Base-by-base conservation (phyloP, 1,284 basidiomycete species). In the Cryptococcus amylolentus region DNA sequence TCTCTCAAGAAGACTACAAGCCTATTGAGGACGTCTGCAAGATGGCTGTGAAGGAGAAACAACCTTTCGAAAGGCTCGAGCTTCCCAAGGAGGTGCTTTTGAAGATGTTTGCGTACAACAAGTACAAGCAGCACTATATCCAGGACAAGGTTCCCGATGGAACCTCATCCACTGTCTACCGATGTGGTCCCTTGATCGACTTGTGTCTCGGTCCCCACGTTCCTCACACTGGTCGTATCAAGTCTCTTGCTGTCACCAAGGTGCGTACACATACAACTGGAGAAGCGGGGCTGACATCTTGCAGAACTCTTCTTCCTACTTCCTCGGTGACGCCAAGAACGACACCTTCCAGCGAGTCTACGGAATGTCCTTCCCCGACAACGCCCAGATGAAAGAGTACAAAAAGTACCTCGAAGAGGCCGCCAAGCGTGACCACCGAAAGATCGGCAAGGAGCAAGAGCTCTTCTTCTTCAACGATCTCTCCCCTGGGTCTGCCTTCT, bases 51-150 rank as follows among this genome's bases (percentile, higher is more conserved):
- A 98, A 97, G 81, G 94, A 98, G 65, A 96, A 91, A 80, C 96
- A 98, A 79, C 88, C 88, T 75, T 99, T 99, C 67, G 94, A 98
- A 78, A 87, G 96, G 48, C 81, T 98, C 27, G 86, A 94, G 39
- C 86, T 98, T 48, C 85, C 91, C 35, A 99, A 98, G 79, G 91
- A 97, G 78, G 87, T 88, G 42, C 82, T 99, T 6, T 81, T 98
- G 51, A 87, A 98, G 79, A 98, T 99, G 95, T 99, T 99, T 80
- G 82, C 83, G 91, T 99, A 98, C 81, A 99, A 98, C 83, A 96
- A 94, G 78, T 99, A 97, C 82, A 99, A 99, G 81, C 85, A 87
- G 71, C 88, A 98, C 77, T 86, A 98, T 73, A 98, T 99, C 72
- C 85, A 95, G 74, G 85, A 86, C 65, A 98, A 98, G 80, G 88